These are phyloP conservation scores for Hymenoscyphus fraxineus DNA, from an alignment of 2,329 filamentous ascomycete genomes.

Conservation along the genomic window DNA sequence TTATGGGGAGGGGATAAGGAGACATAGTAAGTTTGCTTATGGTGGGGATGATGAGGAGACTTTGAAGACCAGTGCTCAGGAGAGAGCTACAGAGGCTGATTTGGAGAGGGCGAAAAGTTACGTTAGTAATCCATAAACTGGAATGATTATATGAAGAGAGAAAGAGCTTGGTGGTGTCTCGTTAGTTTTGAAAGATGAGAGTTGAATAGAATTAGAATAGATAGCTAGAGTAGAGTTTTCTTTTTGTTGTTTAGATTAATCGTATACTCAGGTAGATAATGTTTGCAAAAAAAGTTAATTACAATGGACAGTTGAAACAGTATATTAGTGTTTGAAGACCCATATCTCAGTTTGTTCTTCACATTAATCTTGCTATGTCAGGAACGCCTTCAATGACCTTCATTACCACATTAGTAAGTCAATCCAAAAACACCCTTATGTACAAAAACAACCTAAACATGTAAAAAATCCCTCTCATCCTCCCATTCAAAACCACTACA, in stretches of 20 bases:
- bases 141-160: not conserved
- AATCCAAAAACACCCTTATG: too few relatives aligned
- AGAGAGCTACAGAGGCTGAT: constrained; percentile 17
- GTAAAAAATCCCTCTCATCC: too few relatives aligned
- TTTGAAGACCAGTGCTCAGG: constrained; percentile 8
- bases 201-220: not conserved
- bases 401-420: too few relatives aligned
- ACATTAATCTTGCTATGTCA: not conserved
- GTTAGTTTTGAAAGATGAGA: not conserved
- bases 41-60: constrained; percentile 50
- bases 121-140: constrained; percentile 26
- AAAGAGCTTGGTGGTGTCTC: not conserved
- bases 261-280: not conserved
- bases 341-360: not conserved
- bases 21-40: constrained; percentile 70
- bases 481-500: too few relatives aligned
- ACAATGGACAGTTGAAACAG: not conserved
- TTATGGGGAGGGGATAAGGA: constrained; percentile 68
- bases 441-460: too few relatives aligned
- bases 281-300: not conserved
- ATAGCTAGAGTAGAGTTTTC: not conserved
- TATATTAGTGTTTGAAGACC: not conserved
- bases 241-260: not conserved
- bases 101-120: constrained; percentile 28
- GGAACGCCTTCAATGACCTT: too few relatives aligned